Conservation (phyloP, 176 grass and related monocot genomes). For the Zea mays region Zm-B73-REFERENCE-NAM-5.0 NC_050105.1:29671001-29671500, state of each 20-base stretch:
- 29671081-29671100: constrained; percentile 14
- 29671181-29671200: background rate
- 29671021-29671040: constrained; percentile 3
- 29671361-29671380: background rate
- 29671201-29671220: background rate
- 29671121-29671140: constrained; percentile 6
- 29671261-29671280: constrained; percentile 10
- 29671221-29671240: background rate
- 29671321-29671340: background rate
- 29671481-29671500: too few species aligned
- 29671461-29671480: too few species aligned
- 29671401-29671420: background rate
- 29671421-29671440: too few species aligned
- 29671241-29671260: background rate
- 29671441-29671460: too few species aligned
- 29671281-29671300: constrained; percentile 23
- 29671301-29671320: constrained; percentile 23
- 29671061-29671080: constrained; percentile 15
- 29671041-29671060: background rate
- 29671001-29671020: background rate
- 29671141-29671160: background rate
- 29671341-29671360: background rate
- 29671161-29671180: constrained; percentile 23
- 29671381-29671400: background rate
- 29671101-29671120: constrained; percentile 10